Base-by-base conservation (phyloP, 805 yeast species). In the Lipomyces yamadae region DNA sequence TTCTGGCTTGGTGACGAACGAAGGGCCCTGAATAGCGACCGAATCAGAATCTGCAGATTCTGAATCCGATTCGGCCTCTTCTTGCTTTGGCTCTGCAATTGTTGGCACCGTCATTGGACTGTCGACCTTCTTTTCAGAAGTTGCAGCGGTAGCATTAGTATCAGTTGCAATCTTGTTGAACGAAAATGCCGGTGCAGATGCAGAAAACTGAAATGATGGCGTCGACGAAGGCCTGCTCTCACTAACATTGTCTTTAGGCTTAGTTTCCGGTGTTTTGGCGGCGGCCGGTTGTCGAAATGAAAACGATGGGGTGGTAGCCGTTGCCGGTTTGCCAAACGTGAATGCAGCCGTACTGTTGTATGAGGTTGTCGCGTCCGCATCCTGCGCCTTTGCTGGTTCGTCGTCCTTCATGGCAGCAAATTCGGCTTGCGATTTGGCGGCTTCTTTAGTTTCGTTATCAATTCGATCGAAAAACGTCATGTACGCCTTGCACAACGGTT, bases 341-440 rank as follows among this genome's bases (percentile, higher is more conserved):
- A 64, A 64, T n/a, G 53, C 61, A 37, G 63, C 34, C 32, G 10
- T 35, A n/a, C 56, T 61, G 24, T 24, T 24, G 24, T 24, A 24
- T 2, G 48, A 15, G n/a, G 68, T 57, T 13, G 42, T 45, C 45
- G 45, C 45, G 24, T 57, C 37, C 52, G 39, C 61, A 30, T 2
- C 50, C 54, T 32, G 57, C 37, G 42, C 15, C 30, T 8, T 32
- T 18, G 59, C 29, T 6, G 39, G 37, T 24, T 32, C 30, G 13
- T 59, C 66, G 29, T 63, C 67, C 42, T 58, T 59, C 6, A 63
- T 24, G 15, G 58, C 55, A 6, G 65, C 69, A 65, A 63, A 62
- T 18, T 65, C 69, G 30, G 52, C 66, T 13, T 54, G 62, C 24
- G 60, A 60, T 39, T 55, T 65, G n/a, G 59, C 60, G 4, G 63